These are phyloP conservation scores for Chiua sp. DNA, from an alignment of 1,284 basidiomycete species.

Conservation along the genomic window DNA sequence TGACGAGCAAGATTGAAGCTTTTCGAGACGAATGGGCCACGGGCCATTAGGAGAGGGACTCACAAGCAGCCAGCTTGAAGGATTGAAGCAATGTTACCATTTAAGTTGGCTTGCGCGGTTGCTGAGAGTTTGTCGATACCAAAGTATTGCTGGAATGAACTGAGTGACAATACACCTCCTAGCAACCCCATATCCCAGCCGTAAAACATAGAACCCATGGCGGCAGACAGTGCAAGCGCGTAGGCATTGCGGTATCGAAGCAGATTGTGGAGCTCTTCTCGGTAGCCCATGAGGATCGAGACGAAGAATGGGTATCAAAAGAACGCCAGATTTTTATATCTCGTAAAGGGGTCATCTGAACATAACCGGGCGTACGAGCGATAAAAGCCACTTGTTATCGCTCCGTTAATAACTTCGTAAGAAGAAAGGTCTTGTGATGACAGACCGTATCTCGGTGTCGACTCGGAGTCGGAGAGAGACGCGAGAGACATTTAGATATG, in stretches of 20 bases:
- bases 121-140: slow-evolving; percentile 45
- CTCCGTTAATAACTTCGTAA: too few species aligned
- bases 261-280: slow-evolving; percentile 29
- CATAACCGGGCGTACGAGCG: too few species aligned
- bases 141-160: slow-evolving; percentile 53
- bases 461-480: too few species aligned
- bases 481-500: too few species aligned
- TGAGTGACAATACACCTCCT: slow-evolving; percentile 51
- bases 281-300: slow-evolving; percentile 30
- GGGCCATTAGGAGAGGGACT: too few species aligned
- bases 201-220: slow-evolving; percentile 53
- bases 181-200: slow-evolving; percentile 49
- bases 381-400: too few species aligned
- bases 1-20: slow-evolving; percentile 20
- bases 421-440: too few species aligned
- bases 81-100: slow-evolving; percentile 62
- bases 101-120: slow-evolving; percentile 43
- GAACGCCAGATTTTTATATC: background rate
- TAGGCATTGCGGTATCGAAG: slow-evolving; percentile 51
- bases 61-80: slow-evolving; percentile 65
- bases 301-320: background rate
- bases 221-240: slow-evolving; percentile 47
- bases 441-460: too few species aligned
- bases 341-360: too few species aligned
- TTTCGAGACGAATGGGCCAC: background rate